These are phyloP conservation scores for Metschnikowia lunata DNA, from an alignment of 805 yeast species.

Conservation along the genomic window DNA sequence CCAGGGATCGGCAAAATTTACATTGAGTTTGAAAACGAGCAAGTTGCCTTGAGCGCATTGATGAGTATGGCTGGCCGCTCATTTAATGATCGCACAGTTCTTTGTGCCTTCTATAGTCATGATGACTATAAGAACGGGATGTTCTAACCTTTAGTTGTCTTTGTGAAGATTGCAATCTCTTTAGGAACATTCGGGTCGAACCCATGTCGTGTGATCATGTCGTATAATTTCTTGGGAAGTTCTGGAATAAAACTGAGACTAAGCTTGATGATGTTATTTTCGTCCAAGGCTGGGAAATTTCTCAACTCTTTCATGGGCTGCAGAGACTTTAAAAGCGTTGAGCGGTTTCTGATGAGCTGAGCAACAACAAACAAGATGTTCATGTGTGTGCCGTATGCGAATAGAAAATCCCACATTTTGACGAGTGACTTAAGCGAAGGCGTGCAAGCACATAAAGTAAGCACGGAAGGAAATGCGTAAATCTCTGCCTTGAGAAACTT, in stretches of 20 bases:
- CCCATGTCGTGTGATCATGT: constrained; percentile 58
- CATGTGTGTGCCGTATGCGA: constrained; percentile 88
- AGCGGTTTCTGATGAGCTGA: constrained; percentile 67
- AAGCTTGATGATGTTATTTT: constrained; percentile 69
- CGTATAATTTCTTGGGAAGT: constrained; percentile 64
- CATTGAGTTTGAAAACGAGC: constrained; percentile 54
- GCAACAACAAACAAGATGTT: constrained; percentile 82
- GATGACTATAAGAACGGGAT: constrained; percentile 49
- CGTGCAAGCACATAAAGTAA: constrained; percentile 84
- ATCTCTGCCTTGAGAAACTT: constrained; percentile 76
- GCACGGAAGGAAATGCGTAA: constrained; percentile 78
- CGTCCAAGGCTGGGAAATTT: constrained; percentile 67
- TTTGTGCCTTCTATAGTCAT: constrained; percentile 60
- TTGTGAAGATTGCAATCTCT: constrained; percentile 23
- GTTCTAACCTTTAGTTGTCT: constrained; percentile 14
- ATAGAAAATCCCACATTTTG: constrained; percentile 82
- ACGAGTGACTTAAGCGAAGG: constrained; percentile 76
- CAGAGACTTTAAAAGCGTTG: constrained; percentile 50
- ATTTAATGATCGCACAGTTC: constrained; percentile 64
- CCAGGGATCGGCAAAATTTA: constrained; percentile 71
- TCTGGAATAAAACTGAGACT: constrained; percentile 77
- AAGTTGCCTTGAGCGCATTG: constrained; percentile 52
- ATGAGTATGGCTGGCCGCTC: constrained; percentile 59
- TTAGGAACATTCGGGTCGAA: constrained; percentile 44
- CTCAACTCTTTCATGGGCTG: constrained; percentile 76